A percentile compares a stretch with the other conserved stretches of the same genome.
Conservation (phyloP, 2,329 filamentous ascomycete species). For the Bertia moriformis region DNA sequence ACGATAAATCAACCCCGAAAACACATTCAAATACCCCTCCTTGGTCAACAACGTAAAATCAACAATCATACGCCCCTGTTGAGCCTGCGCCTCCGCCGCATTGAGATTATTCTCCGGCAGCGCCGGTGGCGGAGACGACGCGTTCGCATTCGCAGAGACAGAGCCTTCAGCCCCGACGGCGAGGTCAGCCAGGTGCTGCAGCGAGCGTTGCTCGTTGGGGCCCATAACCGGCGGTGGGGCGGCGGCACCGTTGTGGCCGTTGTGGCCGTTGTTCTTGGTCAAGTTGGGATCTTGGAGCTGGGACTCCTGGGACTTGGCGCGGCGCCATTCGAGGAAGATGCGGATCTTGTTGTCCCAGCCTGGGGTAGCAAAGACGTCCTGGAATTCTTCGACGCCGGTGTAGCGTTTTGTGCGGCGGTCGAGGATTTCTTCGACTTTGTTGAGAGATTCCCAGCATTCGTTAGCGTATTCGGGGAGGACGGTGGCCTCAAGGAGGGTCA, state of each 20-base stretch:
- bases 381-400: conserved; percentile 15
- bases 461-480: conserved; percentile 19
- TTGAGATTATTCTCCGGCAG: background rate
- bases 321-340: conserved; percentile 19
- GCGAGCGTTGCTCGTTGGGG: conserved; percentile 23
- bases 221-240: conserved; percentile 17
- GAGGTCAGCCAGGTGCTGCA: conserved; percentile 24
- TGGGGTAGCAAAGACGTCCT: conserved; percentile 19
- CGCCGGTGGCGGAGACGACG: conserved; percentile 11
- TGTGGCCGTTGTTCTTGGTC: conserved; percentile 4
- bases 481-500: conserved; percentile 23
- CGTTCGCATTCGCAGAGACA: conserved; percentile 11
- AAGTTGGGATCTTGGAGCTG: conserved; percentile 12
- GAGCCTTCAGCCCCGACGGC: conserved; percentile 24
- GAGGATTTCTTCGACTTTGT: conserved; percentile 31
- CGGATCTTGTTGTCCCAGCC: conserved; percentile 23
- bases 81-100: background rate
- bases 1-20: conserved; percentile 5
- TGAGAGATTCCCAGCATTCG: conserved; percentile 24
- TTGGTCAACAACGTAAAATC: conserved; percentile 23
- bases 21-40: conserved; percentile 23
- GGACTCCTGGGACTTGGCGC: conserved; percentile 15
- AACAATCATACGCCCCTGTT: conserved; percentile 15
- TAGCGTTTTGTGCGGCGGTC: conserved; percentile 22
- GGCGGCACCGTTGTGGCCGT: conserved; percentile 3